Base-by-base conservation (phyloP, 2,329 filamentous ascomycete genomes). In the Sporothrix dimorphospora region DNA sequence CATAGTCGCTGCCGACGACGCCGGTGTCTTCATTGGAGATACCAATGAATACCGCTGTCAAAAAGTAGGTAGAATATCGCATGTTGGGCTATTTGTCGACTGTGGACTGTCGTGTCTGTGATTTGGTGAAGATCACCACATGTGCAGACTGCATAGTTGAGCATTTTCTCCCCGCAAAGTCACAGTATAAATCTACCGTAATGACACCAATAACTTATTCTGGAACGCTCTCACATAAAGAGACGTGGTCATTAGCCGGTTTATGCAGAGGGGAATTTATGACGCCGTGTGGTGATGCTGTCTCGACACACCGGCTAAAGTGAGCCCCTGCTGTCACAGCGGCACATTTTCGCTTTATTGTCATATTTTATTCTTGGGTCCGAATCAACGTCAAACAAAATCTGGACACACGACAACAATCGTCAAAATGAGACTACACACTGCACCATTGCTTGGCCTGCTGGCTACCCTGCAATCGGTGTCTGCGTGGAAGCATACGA, bases 401-500 rank as follows among this genome's bases (percentile, higher is more conserved):
- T 34, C 30, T 34, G 30, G 30, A 34, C 30, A 34, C 30, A 34
- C 30, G 30, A 34, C 42, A 45, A 24, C 49, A 51, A 3, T 16
- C n/a, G n/a, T 45, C 40, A 21, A 51, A 51, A 40, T 69, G 24
- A 49, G 45, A 40, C 12, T 55, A 14, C 14, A 11, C 5, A n/a
- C n/a, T n/a, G 24, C 63, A 16, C 3, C 12, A 14, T 12, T 61
- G 2, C 40, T 66, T 8, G 40, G 68, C 27, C 59, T 70, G 7
- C 16, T 51, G 30, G 19, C 59, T 9, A 40, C 59, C 1, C 24
- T 57, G 59, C 19, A 24, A 27, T 3, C 24, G 12, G 69, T 68
- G 19, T 19, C 65, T 7, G 77, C 74, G 34, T 78, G 77, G 77
- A 75, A 71, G 24, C 77, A 78, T 66, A 70, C 73, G n/a, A 69